These are phyloP conservation scores for Ajuga reptans DNA, from an alignment of 305 asterid genomes.

Conservation along the genomic window DNA sequence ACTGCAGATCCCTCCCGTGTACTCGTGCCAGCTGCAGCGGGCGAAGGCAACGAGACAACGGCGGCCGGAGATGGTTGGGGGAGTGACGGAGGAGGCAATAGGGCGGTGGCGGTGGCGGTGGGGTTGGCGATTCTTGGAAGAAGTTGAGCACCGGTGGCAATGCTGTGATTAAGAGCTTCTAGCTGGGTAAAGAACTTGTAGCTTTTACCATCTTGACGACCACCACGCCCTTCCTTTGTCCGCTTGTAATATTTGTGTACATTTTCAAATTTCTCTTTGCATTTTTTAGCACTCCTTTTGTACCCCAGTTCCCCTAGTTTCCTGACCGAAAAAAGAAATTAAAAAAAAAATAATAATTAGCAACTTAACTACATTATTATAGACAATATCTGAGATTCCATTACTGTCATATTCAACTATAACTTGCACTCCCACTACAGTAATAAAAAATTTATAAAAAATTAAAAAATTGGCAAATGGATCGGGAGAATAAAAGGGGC, in stretches of 20 bases:
- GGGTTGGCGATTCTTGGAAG: neutral
- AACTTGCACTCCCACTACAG: no score
- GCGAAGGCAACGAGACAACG: conserved; percentile 2
- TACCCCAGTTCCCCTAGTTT: conserved; percentile 35
- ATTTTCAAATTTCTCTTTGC: conserved; percentile 49
- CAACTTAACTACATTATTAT: no score
- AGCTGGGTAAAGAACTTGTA: conserved; percentile 42
- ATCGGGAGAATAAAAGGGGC: neutral
- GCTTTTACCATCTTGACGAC: conserved; percentile 44
- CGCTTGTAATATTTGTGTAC: conserved; percentile 43
- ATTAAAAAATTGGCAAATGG: neutral
- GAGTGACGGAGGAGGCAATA: neutral
- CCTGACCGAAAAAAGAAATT: neutral
- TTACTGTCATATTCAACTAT: no score
- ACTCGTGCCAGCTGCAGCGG: neutral
- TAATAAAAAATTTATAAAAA: neutral
- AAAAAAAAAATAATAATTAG: no score
- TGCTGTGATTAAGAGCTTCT: conserved; percentile 34
- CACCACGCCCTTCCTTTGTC: conserved; percentile 42
- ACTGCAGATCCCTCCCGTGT: neutral
- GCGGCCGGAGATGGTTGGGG: conserved; percentile 15
- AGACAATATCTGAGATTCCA: no score
- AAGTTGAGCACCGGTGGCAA: neutral
- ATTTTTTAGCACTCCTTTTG: conserved; percentile 39
- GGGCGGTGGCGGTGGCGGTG: neutral